Conservation (phyloP, 345 rosid genomes). For the Nephelium lappaceum region DNA sequence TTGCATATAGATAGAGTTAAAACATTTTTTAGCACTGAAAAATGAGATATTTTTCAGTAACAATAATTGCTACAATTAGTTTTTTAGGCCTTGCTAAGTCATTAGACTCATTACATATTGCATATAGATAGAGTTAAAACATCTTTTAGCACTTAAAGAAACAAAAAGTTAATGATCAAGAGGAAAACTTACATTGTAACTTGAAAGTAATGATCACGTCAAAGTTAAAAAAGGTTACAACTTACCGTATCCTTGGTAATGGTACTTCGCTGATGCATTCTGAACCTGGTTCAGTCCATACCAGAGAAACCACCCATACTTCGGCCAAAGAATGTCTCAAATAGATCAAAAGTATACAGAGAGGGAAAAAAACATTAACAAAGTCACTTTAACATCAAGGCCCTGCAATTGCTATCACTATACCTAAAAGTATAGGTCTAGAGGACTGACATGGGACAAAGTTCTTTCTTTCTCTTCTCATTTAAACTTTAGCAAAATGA, state of each 20-base stretch:
- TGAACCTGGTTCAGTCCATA: constrained; percentile 77
- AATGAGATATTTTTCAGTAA: neutral
- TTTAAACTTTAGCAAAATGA: neutral
- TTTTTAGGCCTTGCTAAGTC: too few species aligned
- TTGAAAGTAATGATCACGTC: neutral
- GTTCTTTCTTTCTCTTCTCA: constrained; percentile 5
- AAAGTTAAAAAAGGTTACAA: constrained; percentile 9
- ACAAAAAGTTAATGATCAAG: neutral
- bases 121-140: neutral
- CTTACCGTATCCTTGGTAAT: constrained; percentile 85
- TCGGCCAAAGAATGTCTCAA: constrained; percentile 93
- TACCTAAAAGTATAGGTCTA: constrained; percentile 3
- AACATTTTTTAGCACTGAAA: neutral
- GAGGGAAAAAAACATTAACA: constrained; percentile 17
- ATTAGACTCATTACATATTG: neutral
- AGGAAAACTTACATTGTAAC: neutral
- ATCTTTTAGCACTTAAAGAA: neutral
- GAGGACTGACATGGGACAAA: neutral
- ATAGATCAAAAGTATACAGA: constrained; percentile 86
- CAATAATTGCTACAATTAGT: neutral
- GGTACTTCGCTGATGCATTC: constrained; percentile 70
- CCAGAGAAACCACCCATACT: constrained; percentile 92
- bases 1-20: neutral
- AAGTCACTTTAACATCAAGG: constrained; percentile 10
- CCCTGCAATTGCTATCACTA: neutral